Conservation (phyloP, 495 filamentous ascomycete species). For the Hypoxylon fuscum region DNA sequence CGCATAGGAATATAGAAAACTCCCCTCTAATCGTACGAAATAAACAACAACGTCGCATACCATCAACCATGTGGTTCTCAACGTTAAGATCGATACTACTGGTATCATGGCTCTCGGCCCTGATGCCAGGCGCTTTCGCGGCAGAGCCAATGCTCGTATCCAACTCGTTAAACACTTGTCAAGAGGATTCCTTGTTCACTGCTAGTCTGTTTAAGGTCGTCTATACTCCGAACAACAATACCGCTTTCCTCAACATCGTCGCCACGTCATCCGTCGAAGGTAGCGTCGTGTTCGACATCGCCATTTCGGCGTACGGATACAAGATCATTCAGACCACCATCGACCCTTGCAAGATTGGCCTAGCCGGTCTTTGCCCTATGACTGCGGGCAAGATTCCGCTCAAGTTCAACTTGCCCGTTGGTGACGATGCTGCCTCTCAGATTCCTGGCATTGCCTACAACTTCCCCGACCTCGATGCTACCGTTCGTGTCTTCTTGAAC, state of each 20-base stretch:
- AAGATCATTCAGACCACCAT: constrained; percentile 68
- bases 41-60: not conserved
- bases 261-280: constrained; percentile 87
- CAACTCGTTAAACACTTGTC: constrained; percentile 80
- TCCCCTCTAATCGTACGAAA: constrained; percentile 4
- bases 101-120: constrained; percentile 46
- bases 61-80: constrained; percentile 48
- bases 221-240: constrained; percentile 79
- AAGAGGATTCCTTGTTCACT: constrained; percentile 79
- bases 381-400: constrained; percentile 82
- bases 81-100: constrained; percentile 46
- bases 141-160: constrained; percentile 66
- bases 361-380: constrained; percentile 93
- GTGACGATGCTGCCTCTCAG: constrained; percentile 60
- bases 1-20: not conserved
- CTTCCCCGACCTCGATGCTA: constrained; percentile 94
- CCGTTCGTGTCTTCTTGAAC: constrained; percentile 82
- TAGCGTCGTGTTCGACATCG: constrained; percentile 80
- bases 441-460: constrained; percentile 90
- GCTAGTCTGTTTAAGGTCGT: constrained; percentile 83
- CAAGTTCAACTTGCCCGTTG: constrained; percentile 71
- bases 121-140: constrained; percentile 37
- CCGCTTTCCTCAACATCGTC: constrained; percentile 77
- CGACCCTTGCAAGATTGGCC: constrained; percentile 76
- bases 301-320: constrained; percentile 85